These are phyloP conservation scores for Fagopyrum esculentum DNA, from an alignment of 148 eudicot genomes.

Conservation along the genomic window DNA sequence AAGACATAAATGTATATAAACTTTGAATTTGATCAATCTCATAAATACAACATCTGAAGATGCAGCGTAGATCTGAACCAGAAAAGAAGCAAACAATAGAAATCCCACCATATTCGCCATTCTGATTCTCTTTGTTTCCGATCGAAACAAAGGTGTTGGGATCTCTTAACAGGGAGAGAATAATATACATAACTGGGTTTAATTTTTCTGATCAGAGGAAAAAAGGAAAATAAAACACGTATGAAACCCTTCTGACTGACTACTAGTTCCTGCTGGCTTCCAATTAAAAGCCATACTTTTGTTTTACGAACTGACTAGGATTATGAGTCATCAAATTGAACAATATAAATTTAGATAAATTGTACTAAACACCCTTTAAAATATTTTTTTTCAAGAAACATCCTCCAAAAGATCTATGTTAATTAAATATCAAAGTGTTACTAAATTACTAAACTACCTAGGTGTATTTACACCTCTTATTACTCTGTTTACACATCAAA, in stretches of 20 bases:
- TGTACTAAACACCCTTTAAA: neutral
- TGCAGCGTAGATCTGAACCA: conserved; percentile 13
- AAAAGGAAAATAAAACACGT: neutral
- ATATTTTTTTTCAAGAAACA: neutral
- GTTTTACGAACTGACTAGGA: neutral
- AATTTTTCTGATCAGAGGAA: neutral
- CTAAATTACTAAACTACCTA: too few species aligned
- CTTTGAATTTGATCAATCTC: too few species aligned
- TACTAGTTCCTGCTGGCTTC: neutral
- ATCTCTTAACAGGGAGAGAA: neutral
- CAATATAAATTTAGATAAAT: neutral
- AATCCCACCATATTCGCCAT: conserved; percentile 9
- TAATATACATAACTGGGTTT: neutral
- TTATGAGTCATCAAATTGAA: too few species aligned
- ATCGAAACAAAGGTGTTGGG: neutral
- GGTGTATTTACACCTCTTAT: too few species aligned
- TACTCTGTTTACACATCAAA: too few species aligned
- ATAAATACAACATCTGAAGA: conserved; percentile 14
- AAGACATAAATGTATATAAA: too few species aligned
- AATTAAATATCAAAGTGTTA: too few species aligned
- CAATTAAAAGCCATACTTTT: neutral
- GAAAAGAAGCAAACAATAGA: neutral
- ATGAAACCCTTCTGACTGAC: neutral
- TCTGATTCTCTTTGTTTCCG: neutral
- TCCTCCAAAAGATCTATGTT: neutral